Base-by-base conservation (phyloP, 352 stramenopile genomes). In the Pythium chondricola region DNA sequence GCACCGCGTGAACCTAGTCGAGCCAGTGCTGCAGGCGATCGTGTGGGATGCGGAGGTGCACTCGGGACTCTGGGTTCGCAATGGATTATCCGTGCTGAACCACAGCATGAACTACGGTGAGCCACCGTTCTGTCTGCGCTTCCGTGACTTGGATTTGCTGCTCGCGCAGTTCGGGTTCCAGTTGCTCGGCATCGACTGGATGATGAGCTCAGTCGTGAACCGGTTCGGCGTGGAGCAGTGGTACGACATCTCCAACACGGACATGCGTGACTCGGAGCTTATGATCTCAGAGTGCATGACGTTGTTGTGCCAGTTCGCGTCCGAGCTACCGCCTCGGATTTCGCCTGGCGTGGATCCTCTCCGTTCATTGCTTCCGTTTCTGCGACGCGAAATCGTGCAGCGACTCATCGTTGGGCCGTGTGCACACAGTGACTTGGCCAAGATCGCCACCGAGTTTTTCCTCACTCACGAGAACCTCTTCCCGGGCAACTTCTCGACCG, bases 61-160 rank as follows among this genome's bases (percentile, higher is more conserved):
- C 47, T 85, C 71, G 0, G 77, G 80, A 4, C 65, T 94, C 32
- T 94, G 83, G 83, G 76, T 90, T 11, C 80, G 83, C 26, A 94
- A 94, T 50, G 83, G 83, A 1, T 78, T 85, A 55, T 84, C 78
- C 5, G 77, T 94, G 31, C 69, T 91, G 24, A 94, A 90, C 47
- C 83, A 94, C 53, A 94, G 80, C 41, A 92, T 94, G 78, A 94
- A 94, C 53, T 94, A 94, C 51, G 83, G 80, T 9, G 83, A 94
- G 40, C 83, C 83, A n/a, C 79, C 79, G 16, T 94, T 90, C 50
- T 94, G 83, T 52, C 67, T 82, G 43, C 68, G 78, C 8, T 92
- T 94, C 29, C 80, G 83, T 31, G 80, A 94, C 58, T 58, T 92
- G 7, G 83, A 94, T 52, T 64, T 94, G 43, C 58, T 94, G 10